Percentiles rank a stretch among this genome's conserved stretches.
Evolutionary conservation across 2,329 filamentous ascomycete genomes (phyloP).

Genomic region (Aureobasidium melanogenum): DNA sequence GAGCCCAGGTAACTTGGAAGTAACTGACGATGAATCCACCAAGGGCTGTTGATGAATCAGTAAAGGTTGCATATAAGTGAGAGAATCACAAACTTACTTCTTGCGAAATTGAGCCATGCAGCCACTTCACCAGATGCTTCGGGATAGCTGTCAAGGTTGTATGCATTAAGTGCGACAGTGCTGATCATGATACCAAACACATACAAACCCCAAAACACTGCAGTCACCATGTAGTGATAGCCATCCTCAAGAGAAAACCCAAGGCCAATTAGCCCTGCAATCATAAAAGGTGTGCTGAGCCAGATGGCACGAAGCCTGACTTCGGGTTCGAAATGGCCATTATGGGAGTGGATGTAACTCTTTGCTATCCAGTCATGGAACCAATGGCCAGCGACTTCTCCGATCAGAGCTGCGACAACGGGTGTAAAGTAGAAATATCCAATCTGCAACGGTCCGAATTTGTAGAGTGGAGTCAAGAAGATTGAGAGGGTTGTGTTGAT

Average conservation of each 20-base stretch:
- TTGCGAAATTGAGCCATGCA: conserved; percentile 42
- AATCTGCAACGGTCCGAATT: conserved; percentile 36
- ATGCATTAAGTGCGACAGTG: conserved; percentile 44
- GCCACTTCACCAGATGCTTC: conserved; percentile 47
- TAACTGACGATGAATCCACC: conserved; percentile 46
- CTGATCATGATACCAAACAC: conserved; percentile 49
- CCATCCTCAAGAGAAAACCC: conserved; percentile 41
- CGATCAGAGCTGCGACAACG: conserved; percentile 45
- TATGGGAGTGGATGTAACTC: conserved; percentile 24
- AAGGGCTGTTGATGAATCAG: conserved; percentile 19
- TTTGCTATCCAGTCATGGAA: conserved; percentile 38
- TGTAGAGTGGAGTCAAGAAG: conserved; percentile 28
- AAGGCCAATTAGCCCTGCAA: conserved; percentile 42
- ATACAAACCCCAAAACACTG: conserved; percentile 45
- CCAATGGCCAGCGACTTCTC: conserved; percentile 47
- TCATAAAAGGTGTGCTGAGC: conserved; percentile 41
- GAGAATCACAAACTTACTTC: background rate
- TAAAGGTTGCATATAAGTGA: background rate
- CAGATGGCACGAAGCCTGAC: conserved; percentile 43
- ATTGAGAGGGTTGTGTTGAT: conserved; percentile 20
- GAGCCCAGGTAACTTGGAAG: conserved; percentile 44
- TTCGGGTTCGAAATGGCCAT: conserved; percentile 50
- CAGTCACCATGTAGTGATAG: conserved; percentile 46
- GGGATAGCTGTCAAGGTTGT: conserved; percentile 47
- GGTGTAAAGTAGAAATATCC: conserved; percentile 52